Evolutionary conservation across 2,329 filamentous ascomycete species (phyloP), one percentile per base, ranked within the genome.

Genomic region (Fusarium multiceps): DNA sequence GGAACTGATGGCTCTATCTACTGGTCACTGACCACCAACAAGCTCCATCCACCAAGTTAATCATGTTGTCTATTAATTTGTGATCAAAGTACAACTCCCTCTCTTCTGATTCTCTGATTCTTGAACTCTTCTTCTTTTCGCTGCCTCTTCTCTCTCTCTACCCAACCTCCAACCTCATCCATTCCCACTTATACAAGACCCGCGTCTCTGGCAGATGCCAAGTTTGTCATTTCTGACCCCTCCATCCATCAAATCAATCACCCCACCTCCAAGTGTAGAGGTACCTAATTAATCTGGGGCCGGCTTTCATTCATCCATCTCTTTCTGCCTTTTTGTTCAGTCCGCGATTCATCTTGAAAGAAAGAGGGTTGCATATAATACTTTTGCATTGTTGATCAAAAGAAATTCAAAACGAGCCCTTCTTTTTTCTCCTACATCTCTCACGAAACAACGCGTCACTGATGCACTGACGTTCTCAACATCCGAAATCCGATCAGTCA

Each of bases 181-280:
- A 34, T 21, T 40, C 40, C 28, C 53, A 66, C 53, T 63, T 58
- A 37, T 37, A 67, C 54, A 60, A 56, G 45, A 65, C 47, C 48
- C 49, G 49, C 49, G 53, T 60, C 61, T 55, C 61, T 63, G 66
- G 57, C 54, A 63, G 55, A 56, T 65, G 58, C 51, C 61, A 42
- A 64, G 45, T 64, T 53, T 64, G 45, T 64, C 54, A 71, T 37
- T 50, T 45, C 37, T 28, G 63, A 68, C 68, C 68, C 68, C 67
- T 66, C 66, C 66, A 69, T 71, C 40, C 28, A 30, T 55, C 28
- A 23, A 32, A 18, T 37, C 34, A 37, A 14, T 49, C 63, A 71
- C 68, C 68, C 68, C 63, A 71, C 68, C 45, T 58, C 48, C 48
- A 34, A 25, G 56, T 42, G 45, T 32, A 37, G 11, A 37, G 25